phyloP scores from a whole-genome alignment of 1,284 basidiomycete genomes.

The Wolfiporia cocos region DNA sequence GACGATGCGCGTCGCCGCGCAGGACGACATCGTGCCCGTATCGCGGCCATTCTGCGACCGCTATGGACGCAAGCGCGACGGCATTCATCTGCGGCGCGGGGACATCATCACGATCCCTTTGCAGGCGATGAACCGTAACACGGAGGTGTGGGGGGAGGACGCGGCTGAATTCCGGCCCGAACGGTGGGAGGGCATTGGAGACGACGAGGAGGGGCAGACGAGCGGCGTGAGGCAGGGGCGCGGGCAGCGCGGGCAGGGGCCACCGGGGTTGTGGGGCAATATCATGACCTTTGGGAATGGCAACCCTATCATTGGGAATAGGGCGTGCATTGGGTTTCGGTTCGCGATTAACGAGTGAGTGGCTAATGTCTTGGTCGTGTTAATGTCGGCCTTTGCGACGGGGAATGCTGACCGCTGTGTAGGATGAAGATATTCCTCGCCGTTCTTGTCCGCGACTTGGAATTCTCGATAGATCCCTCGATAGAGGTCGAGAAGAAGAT shows the following conservation, averaged over 20 bases:
- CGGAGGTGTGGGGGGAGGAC: conserved; percentile 64
- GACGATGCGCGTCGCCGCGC: conserved; percentile 52
- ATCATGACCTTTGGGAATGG: conserved; percentile 62
- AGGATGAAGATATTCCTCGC: conserved; percentile 61
- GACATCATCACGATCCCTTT: conserved; percentile 61
- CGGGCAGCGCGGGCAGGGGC: conserved; percentile 23
- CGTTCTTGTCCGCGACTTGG: conserved; percentile 49
- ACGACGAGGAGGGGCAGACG: conserved; percentile 18
- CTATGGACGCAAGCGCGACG: conserved; percentile 26
- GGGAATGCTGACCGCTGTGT: too few relatives aligned
- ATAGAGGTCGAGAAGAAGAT: conserved; percentile 57
- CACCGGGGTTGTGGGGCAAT: conserved; percentile 60
- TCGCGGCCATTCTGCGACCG: conserved; percentile 23
- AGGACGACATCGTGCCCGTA: conserved; percentile 58
- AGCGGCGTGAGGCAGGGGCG: conserved; percentile 16
- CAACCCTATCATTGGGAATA: conserved; percentile 43
- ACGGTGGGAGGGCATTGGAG: conserved; percentile 37
- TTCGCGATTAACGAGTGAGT: conserved; percentile 69
- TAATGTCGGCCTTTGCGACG: too few relatives aligned
- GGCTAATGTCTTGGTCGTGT: conserved; percentile 1
- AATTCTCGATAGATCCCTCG: conserved; percentile 44
- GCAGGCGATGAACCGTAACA: conserved; percentile 55
- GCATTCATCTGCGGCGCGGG: conserved; percentile 44
- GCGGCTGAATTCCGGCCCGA: conserved; percentile 62
- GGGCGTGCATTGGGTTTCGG: conserved; percentile 68